phyloP scores from a whole-genome alignment of 257 asterid genomes.

The Marsdenia floribunda region DNA sequence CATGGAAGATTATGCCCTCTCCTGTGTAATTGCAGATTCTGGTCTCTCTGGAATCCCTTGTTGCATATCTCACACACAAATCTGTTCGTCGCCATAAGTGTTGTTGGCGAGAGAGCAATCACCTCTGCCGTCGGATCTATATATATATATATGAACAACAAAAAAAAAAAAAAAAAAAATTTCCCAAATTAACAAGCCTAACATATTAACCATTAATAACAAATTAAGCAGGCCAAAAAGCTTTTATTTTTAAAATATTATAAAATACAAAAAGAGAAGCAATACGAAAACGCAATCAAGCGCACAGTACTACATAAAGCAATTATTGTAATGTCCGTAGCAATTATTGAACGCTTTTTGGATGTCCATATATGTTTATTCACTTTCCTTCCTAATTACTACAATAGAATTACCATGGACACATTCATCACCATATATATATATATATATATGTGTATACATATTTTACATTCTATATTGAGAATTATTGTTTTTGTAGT shows the following conservation, averaged over 20 bases:
- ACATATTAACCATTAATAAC: neutral
- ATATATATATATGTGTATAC: too few species aligned
- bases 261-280: slow-evolving; percentile 9
- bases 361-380: neutral
- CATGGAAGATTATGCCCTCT: slow-evolving; percentile 91
- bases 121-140: slow-evolving; percentile 85
- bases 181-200: too few species aligned
- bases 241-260: neutral
- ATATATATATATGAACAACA: neutral
- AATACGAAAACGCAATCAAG: slow-evolving; percentile 31
- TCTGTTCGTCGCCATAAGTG: slow-evolving; percentile 84
- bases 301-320: slow-evolving; percentile 20
- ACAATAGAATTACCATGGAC: too few species aligned
- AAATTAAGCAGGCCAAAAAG: neutral
- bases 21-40: slow-evolving; percentile 74
- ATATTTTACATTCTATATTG: too few species aligned
- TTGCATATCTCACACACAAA: slow-evolving; percentile 84
- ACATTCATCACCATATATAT: too few species aligned
- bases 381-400: neutral
- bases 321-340: slow-evolving; percentile 32
- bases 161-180: neutral
- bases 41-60: slow-evolving; percentile 92
- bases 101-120: slow-evolving; percentile 73
- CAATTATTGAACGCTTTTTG: slow-evolving; percentile 52
- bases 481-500: too few species aligned